Evolutionary conservation across 805 yeast species (phyloP).

Genomic region (Candida namnaoensis): DNA sequence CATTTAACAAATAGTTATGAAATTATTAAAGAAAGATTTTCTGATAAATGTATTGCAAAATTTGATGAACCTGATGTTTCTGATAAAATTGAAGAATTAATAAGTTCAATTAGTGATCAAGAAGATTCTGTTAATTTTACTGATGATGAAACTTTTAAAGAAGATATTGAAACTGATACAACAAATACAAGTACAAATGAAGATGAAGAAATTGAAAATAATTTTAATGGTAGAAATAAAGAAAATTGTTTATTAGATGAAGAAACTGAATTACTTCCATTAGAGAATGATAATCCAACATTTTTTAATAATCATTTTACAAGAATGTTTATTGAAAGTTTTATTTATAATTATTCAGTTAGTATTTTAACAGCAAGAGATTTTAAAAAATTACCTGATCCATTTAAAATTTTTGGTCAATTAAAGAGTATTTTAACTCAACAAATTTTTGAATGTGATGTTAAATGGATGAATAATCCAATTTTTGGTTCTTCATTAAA

Average conservation of each 20-base stretch:
- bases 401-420: constrained; percentile 28
- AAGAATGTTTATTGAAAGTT: constrained; percentile 34
- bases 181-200: background rate
- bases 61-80: no score
- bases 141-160: constrained; percentile 6
- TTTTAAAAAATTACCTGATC: constrained; percentile 28
- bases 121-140: background rate
- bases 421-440: constrained; percentile 21
- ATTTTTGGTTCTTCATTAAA: constrained; percentile 28
- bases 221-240: no score
- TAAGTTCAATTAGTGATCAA: background rate
- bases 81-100: no score
- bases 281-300: background rate
- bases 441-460: constrained; percentile 24
- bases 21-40: constrained; percentile 21
- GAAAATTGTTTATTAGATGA: background rate
- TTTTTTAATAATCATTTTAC: constrained; percentile 11
- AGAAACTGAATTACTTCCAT: constrained; percentile 1
- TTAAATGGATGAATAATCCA: constrained; percentile 36
- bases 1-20: constrained; percentile 27
- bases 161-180: constrained; percentile 1
- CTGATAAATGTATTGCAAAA: background rate
- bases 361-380: constrained; percentile 26
- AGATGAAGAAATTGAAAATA: no score
- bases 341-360: constrained; percentile 31